phyloP scores from a whole-genome alignment of 2,329 filamentous ascomycete species.

The Cryphonectria japonica region DNA sequence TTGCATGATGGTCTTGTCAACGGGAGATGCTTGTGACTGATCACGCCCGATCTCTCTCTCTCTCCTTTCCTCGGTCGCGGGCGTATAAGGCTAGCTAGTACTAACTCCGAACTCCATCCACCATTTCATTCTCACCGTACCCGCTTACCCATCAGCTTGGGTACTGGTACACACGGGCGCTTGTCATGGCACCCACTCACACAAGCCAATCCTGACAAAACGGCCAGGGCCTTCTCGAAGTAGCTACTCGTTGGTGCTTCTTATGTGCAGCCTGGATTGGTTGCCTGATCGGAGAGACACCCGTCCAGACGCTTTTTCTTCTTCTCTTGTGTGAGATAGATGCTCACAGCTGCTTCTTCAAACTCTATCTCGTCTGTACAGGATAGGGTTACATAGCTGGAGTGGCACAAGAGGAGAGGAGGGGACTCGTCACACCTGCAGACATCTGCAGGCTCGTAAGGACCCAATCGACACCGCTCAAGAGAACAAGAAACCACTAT shows the following conservation, averaged over 20 bases:
- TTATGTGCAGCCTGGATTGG: neutral
- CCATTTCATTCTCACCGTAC: neutral
- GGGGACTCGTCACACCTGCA: neutral
- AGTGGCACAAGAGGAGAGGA: too few relatives aligned
- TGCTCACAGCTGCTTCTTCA: neutral
- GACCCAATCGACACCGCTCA: neutral
- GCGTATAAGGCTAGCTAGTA: neutral
- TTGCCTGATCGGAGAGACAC: neutral
- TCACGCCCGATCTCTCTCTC: neutral
- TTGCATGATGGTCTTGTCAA: neutral
- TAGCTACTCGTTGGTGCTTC: neutral
- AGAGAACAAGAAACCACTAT: neutral
- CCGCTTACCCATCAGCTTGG: neutral
- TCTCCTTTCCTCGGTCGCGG: neutral
- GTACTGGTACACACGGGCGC: neutral
- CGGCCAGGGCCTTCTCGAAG: too few relatives aligned
- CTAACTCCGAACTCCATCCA: slow-evolving; percentile 1
- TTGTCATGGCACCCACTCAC: neutral
- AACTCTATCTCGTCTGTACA: too few relatives aligned
- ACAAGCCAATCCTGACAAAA: too few relatives aligned
- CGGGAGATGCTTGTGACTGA: neutral
- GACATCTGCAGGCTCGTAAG: neutral
- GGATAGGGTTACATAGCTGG: too few relatives aligned
- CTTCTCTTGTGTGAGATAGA: neutral
- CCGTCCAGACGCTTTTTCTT: neutral